Base-by-base conservation (phyloP, 768 basidiomycete genomes). In the Cytidiella melzeri region DNA sequence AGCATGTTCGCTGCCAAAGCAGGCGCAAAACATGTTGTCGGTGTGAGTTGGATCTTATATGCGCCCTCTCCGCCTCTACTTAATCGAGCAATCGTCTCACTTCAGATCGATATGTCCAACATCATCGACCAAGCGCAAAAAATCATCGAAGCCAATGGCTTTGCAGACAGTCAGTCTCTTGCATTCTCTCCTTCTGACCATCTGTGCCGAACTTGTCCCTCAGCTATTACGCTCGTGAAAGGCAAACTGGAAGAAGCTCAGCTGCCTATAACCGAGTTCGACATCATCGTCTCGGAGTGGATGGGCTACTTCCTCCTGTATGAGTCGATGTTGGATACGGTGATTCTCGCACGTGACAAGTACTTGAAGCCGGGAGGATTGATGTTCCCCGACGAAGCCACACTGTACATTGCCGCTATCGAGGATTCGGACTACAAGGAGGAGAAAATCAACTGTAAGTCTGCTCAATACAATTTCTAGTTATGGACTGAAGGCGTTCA, bases 351-450 rank as follows among this genome's bases (percentile, higher is more conserved):
- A 5, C 82, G 96, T 50, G 96, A 99, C 76, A 91, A 90, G 68
- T 98, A 96, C 73, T 81, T 99, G 60, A 92, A 88, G 59, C 81
- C 82, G 44, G 89, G 72, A 39, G 96, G 96, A 48, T 75, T 89
- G 44, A 90, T 99, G 65, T 98, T 99, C 76, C 96, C 96, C 9
- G 96, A 99, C 70, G 87, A 77, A 45, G 94, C 95, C 11, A 89
- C 81, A 21, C 71, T 99, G 63, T 96, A 87, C 73, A 64, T 99
- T 47, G 96, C 94, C 40, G 96, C 93, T 44, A 98, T 99, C 67
- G 96, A 99, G 69, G 96, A 99, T 66, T 87, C 95, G 61, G 96
- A 98, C 49, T 99, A 99, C 79, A 98, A 98, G 70, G 94, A 98
- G 56, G 95, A 98, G 69, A 99, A 99, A 69, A 99, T 99, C 64